Percentiles rank a stretch among this genome's conserved stretches.
Evolutionary conservation across 805 yeast species (phyloP).

Genomic region (Candida jianshihensis): DNA sequence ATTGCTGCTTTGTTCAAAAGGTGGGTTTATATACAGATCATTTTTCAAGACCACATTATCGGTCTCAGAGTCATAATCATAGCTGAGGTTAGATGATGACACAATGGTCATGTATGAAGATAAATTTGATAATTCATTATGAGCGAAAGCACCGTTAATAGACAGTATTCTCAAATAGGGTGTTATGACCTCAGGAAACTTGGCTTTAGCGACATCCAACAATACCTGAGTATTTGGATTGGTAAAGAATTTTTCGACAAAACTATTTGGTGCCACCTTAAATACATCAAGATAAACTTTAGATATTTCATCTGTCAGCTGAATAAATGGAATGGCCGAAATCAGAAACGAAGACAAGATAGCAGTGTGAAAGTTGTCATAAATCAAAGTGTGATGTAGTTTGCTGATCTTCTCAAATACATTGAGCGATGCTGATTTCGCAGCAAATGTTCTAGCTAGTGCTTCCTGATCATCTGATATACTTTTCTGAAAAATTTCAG

Average conservation of each 20-base stretch:
- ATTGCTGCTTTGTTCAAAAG: slow-evolving; percentile 42
- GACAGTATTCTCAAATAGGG: slow-evolving; percentile 57
- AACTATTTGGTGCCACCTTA: slow-evolving; percentile 26
- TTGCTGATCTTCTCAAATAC: slow-evolving; percentile 40
- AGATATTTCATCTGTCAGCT: slow-evolving; percentile 32
- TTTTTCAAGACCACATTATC: slow-evolving; percentile 46
- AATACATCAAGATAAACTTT: slow-evolving; percentile 24
- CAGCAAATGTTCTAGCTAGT: slow-evolving; percentile 7
- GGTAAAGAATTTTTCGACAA: slow-evolving; percentile 32
- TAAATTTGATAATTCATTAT: slow-evolving; percentile 50
- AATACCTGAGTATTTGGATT: slow-evolving; percentile 27
- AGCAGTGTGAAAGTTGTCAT: slow-evolving; percentile 46
- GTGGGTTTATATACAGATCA: slow-evolving; percentile 45
- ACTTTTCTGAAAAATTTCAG: slow-evolving; percentile 35
- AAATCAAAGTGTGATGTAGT: slow-evolving; percentile 36
- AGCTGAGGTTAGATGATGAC: slow-evolving; percentile 32
- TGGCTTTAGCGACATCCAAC: slow-evolving; percentile 49
- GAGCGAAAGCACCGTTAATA: slow-evolving; percentile 61
- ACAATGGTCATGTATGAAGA: slow-evolving; percentile 53
- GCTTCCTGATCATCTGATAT: slow-evolving; percentile 21
- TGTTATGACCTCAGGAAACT: slow-evolving; percentile 60
- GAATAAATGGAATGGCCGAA: slow-evolving; percentile 36
- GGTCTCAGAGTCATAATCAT: slow-evolving; percentile 40
- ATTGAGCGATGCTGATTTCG: slow-evolving; percentile 30
- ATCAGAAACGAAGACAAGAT: slow-evolving; percentile 30